phyloP scores from a whole-genome alignment of 2,329 filamentous ascomycete species.

The Fusarium verticillioides region DNA sequence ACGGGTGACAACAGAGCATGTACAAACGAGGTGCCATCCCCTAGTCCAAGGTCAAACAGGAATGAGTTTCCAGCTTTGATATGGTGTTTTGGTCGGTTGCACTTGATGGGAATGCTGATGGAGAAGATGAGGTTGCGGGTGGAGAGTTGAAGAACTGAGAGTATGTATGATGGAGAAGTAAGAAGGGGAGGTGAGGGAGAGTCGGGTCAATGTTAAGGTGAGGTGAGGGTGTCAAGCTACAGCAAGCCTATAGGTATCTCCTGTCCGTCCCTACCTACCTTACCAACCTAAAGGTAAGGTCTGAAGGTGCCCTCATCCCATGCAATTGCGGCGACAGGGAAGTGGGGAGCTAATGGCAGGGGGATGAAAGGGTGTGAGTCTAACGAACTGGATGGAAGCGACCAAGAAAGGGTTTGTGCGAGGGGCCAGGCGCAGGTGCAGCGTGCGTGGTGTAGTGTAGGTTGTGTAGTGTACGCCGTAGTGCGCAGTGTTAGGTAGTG shows the following conservation, averaged over 20 bases:
- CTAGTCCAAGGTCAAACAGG: background rate
- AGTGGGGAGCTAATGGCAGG: conserved; percentile 18
- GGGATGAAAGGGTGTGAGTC: conserved; percentile 19
- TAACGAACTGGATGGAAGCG: background rate
- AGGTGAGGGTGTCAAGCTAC: conserved; percentile 6
- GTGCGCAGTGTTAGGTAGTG: background rate
- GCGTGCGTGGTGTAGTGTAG: background rate
- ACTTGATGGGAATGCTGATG: background rate
- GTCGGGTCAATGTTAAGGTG: background rate
- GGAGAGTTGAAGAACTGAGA: background rate
- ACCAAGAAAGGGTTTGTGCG: conserved; percentile 20
- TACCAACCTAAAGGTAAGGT: background rate
- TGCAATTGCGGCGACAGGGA: conserved; percentile 26
- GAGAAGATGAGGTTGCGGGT: conserved; percentile 11
- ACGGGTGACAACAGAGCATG: background rate
- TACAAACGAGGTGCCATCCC: background rate
- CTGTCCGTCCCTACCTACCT: background rate
- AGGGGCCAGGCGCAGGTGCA: conserved; percentile 16
- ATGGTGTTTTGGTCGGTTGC: background rate
- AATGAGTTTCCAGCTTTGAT: background rate
- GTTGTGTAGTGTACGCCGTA: background rate
- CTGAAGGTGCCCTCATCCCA: conserved; percentile 3
- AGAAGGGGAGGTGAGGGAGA: conserved; percentile 10
- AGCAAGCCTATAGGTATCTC: background rate
- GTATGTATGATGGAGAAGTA: conserved; percentile 17